A percentile compares a stretch with the other conserved stretches of the same genome.
phyloP scores from a whole-genome alignment of 202 grass and related monocot species.

The Tripidium arundinaceum region DNA sequence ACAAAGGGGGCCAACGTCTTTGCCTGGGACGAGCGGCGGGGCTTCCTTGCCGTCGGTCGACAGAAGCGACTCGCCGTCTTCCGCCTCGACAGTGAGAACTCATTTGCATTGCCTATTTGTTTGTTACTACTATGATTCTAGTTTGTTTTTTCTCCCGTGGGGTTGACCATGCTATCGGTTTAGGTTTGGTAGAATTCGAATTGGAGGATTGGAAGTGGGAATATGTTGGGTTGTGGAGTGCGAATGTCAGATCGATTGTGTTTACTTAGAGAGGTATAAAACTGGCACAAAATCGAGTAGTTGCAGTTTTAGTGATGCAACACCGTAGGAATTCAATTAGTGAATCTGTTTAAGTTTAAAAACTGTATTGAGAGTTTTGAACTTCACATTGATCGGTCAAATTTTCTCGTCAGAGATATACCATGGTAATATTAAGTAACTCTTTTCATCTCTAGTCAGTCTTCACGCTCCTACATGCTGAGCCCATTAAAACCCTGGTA shows the following conservation, averaged over 20 bases:
- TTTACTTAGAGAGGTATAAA: neutral
- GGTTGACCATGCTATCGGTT: neutral
- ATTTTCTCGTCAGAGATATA: neutral
- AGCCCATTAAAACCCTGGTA: neutral
- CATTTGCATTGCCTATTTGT: neutral
- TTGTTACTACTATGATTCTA: neutral
- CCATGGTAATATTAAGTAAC: neutral
- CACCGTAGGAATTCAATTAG: neutral
- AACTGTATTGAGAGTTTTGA: neutral
- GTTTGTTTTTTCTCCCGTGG: neutral
- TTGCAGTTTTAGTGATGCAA: neutral
- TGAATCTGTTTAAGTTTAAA: constrained; percentile 4
- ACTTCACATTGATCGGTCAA: neutral
- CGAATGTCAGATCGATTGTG: constrained; percentile 29
- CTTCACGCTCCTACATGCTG: neutral
- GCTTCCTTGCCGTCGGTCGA: constrained; percentile 65
- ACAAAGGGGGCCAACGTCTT: constrained; percentile 85
- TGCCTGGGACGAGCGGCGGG: constrained; percentile 84
- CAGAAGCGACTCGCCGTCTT: constrained; percentile 86
- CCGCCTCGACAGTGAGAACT: constrained; percentile 73
- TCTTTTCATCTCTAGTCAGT: neutral
- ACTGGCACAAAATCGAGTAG: neutral
- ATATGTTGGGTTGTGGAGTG: neutral
- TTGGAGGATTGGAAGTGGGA: neutral
- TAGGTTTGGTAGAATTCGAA: neutral